Evolutionary conservation across 495 filamentous ascomycete genomes (phyloP), one percentile per base, ranked within the genome.

Genomic region (Talaromyces borbonicus): DNA sequence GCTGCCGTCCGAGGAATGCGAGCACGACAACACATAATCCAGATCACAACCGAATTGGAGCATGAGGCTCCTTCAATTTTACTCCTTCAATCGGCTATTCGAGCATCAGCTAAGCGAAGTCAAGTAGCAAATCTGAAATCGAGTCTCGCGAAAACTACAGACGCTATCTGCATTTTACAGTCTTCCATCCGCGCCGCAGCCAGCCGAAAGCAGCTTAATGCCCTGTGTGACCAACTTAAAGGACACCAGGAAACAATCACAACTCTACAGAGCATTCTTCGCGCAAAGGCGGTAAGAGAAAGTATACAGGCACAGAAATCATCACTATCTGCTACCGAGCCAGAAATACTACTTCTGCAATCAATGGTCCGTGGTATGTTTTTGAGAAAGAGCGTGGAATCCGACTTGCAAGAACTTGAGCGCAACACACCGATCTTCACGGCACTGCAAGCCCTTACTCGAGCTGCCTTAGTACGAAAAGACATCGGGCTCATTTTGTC

Each of bases 401-500:
- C 64, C 41, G 67, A 78, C 51, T 62, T 73, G 19, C 71, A 81
- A 35, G 68, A 71, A 11, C 68, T 98, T 15, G 66, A 77, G 43
- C 62, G 63, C 15, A 66, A 92, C 48, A 70, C 72, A 8, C 48
- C 65, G 2, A 56, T 63, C 4, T 79, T 95, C 48, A 72, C 67
- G 7, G 60, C 72, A 8, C 68, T 95, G 7, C 92, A 99, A 60
- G 75, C 83, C 8, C 69, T 75, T 22, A 71, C 74, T 33, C 79
- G 92, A 33, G 89, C 85, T 1, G 84, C 90, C 65, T 62, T 92
- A 22, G 64, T 84, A 4, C 77, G 92, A 29, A 78, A 73, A 27
- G 63, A 80, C n/a, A 68, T 95, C 30, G 88, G 83, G 11, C 71
- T 63, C 20, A 67, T 87, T 9, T 75, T 97, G 6, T 72, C 71